Base-by-base conservation (phyloP, 1,139 yeast species). In the Debaryomycetaceae sp. region DNA sequence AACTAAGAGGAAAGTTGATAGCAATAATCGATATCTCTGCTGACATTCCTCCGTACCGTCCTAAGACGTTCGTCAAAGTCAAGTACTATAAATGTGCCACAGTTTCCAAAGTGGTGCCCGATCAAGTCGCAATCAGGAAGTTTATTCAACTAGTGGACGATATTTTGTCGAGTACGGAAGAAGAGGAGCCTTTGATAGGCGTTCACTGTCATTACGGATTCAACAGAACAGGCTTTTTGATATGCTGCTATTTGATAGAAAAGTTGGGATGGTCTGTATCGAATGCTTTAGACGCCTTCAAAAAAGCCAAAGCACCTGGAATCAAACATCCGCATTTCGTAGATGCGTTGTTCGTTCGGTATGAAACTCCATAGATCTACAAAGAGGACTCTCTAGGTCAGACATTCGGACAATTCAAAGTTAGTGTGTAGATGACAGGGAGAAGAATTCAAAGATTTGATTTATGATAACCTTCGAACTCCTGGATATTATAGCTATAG, bases 121-220 rank as follows among this genome's bases (percentile, higher is more conserved):
- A 85, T 49, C 73, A 71, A 41, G 68, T 72, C 7, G 82, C 87
- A 8, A 82, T 85, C 17, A 61, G 81, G 36, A 68, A 74, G 45
- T 86, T 84, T 53, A 71, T 81, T 37, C 74, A 68, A 40, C 66
- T 83, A 41, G 75, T 83, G 6, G 83, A 81, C 53, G 68, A 70
- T 40, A 73, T 82, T 22, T 55, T 78, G n/a, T 50, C 56, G 6
- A 42, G 49, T 7, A 51, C 56, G 8, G 40, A 58, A 48, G 45
- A 48, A 24, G 50, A 54, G 38, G 40, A 53, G 31, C 80, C 80
- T 6, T 64, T 72, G 33, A 66, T 85, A 5, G 90, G 79, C 0
- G 85, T 86, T 5, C 95, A 86, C 62, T 86, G 95, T 59, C 95
- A 86, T 59, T 86, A 86, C 58, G 95, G 95, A 3, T 87, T 85